Evolutionary conservation across 768 basidiomycete genomes (phyloP), one percentile per base, ranked within the genome.

Genomic region (Trametes cubensis): DNA sequence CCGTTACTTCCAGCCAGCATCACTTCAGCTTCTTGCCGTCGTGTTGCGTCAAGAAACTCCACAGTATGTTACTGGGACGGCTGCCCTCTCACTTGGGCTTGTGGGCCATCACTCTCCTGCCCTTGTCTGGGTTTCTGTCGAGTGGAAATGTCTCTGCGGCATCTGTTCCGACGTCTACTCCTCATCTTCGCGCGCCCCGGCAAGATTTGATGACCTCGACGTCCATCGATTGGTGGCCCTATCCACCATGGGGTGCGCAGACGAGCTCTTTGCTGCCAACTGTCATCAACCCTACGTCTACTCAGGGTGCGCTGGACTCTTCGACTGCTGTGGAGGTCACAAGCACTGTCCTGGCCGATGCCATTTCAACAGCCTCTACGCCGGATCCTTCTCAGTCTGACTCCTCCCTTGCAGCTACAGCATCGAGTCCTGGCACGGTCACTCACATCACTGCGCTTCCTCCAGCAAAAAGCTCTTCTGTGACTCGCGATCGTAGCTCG

Each of bases 201-300:
- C 58, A 59, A 52, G 58, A 59, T 42, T 6, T 59, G 49, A 15
- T 41, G 4, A 51, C 58, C 0, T 51, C 58, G 13, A 60, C 72
- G 15, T 64, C 71, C 18, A 72, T 73, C 50, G 64, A 73, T 55
- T 75, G 74, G 74, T 75, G 74, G 74, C 74, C 74, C 0, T 76
- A 74, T 53, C 73, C 73, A 0, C 52, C 73, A 1, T 73, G 70
- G 69, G 64, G 69, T 4, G 49, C 58, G 8, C 26, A 39, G 44
- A 51, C 58, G 3, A 40, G 46, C 15, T 49, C 48, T 26, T 52
- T 51, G 28, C 20, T 49, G 3, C 17, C 49, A 6, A 20, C 47
- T 17, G 38, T 15, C 13, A 44, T 61, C 10, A 14, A 46, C 4
- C 25, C 58, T 34, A 38, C 55, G 14, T 6, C 58, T 13, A 11